phyloP scores from a whole-genome alignment of 2,329 filamentous ascomycete genomes.

The Beauveria pseudobassiana region DNA sequence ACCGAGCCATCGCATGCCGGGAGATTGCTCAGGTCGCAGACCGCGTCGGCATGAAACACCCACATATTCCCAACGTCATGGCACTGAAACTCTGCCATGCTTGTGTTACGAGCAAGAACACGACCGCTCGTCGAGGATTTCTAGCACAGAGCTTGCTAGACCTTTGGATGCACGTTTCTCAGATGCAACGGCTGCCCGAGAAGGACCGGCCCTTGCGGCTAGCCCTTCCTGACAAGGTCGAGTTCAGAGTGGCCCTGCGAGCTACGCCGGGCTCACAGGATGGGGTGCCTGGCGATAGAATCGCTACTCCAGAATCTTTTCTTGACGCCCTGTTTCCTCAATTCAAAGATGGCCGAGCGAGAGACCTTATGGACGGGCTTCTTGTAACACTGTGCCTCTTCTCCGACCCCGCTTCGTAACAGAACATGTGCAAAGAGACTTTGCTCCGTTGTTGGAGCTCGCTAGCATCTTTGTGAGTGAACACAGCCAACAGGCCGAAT shows the following conservation, averaged over 20 bases:
- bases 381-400: slow-evolving; percentile 25
- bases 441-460: slow-evolving; percentile 23
- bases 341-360: slow-evolving; percentile 18
- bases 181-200: slow-evolving; percentile 13
- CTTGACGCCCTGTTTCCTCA: slow-evolving; percentile 26
- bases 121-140: slow-evolving; percentile 11
- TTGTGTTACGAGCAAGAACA: slow-evolving; percentile 15
- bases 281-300: background rate
- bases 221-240: background rate
- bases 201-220: slow-evolving; percentile 7
- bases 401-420: slow-evolving; percentile 20
- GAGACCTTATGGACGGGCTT: slow-evolving; percentile 24
- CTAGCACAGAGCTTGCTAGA: slow-evolving; percentile 6
- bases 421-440: slow-evolving; percentile 10
- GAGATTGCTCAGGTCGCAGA: slow-evolving; percentile 17
- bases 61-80: slow-evolving; percentile 21
- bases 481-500: background rate
- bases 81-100: slow-evolving; percentile 25
- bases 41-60: slow-evolving; percentile 1
- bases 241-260: background rate
- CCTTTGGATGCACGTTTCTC: slow-evolving; percentile 11
- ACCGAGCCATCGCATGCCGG: slow-evolving; percentile 14
- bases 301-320: background rate
- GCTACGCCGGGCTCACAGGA: background rate
- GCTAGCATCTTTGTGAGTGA: slow-evolving; percentile 1